Evolutionary conservation across 2,329 filamentous ascomycete genomes (phyloP).

Genomic region (Tolypocladium endophyticum): DNA sequence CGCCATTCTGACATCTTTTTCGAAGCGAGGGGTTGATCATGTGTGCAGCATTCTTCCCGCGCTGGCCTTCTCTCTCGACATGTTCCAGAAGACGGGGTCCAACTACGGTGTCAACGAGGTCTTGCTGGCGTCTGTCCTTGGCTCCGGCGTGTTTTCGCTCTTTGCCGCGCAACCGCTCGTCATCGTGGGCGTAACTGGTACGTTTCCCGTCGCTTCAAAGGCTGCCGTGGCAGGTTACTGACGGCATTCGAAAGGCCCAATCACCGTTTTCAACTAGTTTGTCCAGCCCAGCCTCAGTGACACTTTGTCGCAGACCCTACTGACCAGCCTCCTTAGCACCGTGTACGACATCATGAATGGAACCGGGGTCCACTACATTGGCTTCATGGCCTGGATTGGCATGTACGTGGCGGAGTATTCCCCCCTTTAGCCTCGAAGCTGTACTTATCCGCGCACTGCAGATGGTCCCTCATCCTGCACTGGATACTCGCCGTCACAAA

Average conservation of each 20-base stretch:
- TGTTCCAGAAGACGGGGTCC: slow-evolving; percentile 80
- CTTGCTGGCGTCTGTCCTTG: slow-evolving; percentile 74
- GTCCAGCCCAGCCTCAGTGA: slow-evolving; percentile 9
- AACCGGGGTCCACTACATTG: slow-evolving; percentile 69
- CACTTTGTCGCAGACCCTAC: background rate
- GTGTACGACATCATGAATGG: slow-evolving; percentile 81
- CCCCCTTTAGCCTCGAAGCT: too few species aligned
- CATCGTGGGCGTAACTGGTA: slow-evolving; percentile 80
- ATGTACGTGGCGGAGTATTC: slow-evolving; percentile 38
- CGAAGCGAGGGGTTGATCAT: background rate
- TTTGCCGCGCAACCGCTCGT: slow-evolving; percentile 76
- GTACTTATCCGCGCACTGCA: slow-evolving; percentile 15
- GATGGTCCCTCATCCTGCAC: slow-evolving; percentile 77
- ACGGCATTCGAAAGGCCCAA: slow-evolving; percentile 47
- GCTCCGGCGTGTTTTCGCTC: slow-evolving; percentile 69
- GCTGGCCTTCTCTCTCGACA: slow-evolving; percentile 81
- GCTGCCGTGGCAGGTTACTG: slow-evolving; percentile 2
- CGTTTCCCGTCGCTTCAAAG: slow-evolving; percentile 2
- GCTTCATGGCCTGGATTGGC: slow-evolving; percentile 88
- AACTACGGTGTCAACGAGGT: slow-evolving; percentile 89
- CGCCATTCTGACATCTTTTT: background rate
- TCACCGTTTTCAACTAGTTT: slow-evolving; percentile 85
- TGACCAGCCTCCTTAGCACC: slow-evolving; percentile 37
- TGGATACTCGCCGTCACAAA: slow-evolving; percentile 78
- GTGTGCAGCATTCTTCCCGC: slow-evolving; percentile 66